phyloP scores from a whole-genome alignment of 2,329 filamentous ascomycete species.

The Polytolypa hystricis region DNA sequence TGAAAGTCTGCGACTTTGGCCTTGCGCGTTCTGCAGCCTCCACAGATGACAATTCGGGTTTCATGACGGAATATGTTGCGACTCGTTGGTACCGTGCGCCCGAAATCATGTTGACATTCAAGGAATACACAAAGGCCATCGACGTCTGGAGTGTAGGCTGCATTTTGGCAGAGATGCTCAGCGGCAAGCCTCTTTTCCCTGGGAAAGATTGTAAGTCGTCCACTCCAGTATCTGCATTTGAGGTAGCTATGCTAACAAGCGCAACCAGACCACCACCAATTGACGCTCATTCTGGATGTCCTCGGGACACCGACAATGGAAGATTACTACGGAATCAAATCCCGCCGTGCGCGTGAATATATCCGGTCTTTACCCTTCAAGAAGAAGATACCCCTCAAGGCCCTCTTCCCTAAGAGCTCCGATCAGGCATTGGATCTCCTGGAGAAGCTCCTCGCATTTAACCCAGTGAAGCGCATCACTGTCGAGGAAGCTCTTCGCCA shows the following conservation, averaged over 20 bases:
- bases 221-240: neutral
- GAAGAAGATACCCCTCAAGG: conserved; percentile 98
- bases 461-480: conserved; percentile 95
- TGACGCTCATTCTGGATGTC: conserved; percentile 93
- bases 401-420: conserved; percentile 98
- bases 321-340: conserved; percentile 99
- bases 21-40: conserved; percentile 90
- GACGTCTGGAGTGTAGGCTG: conserved; percentile 99
- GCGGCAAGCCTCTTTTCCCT: conserved; percentile 93
- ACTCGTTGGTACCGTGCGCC: conserved; percentile 98
- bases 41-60: conserved; percentile 98
- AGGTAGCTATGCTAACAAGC: conserved; percentile 6
- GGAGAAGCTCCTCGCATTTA: conserved; percentile 94
- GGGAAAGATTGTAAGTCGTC: conserved; percentile 79
- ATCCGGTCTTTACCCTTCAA: conserved; percentile 97
- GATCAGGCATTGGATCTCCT: conserved; percentile 86
- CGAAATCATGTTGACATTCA: conserved; percentile 99
- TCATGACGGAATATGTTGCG: conserved; percentile 99
- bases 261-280: conserved; percentile 77
- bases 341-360: conserved; percentile 90
- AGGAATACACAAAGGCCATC: conserved; percentile 99
- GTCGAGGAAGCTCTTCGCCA: conserved; percentile 96
- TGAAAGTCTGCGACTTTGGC: conserved; percentile 98
- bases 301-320: conserved; percentile 98
- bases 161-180: conserved; percentile 97